Conservation (phyloP, 768 basidiomycete species). For the Suillus spraguei region DNA sequence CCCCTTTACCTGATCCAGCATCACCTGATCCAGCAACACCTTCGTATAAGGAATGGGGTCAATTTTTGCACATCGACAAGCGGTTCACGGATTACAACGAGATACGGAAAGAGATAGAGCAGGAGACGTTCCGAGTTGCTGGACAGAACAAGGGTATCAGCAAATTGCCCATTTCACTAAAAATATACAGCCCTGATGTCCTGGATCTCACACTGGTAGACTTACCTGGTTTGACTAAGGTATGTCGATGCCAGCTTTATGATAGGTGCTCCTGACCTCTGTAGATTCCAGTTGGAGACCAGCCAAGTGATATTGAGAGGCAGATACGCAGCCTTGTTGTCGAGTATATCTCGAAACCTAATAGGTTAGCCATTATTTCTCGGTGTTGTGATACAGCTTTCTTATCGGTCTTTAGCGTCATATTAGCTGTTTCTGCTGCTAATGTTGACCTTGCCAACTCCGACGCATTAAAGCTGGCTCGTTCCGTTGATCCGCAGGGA, state of each 20-base stretch:
- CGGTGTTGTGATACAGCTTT: background rate
- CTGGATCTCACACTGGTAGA: constrained; percentile 96
- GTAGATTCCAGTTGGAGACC: constrained; percentile 94
- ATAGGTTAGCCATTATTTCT: constrained; percentile 60
- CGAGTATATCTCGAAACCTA: constrained; percentile 96
- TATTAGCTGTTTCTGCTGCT: constrained; percentile 94
- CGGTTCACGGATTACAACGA: constrained; percentile 96
- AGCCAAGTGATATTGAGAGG: constrained; percentile 96
- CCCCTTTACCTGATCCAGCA: constrained; percentile 58
- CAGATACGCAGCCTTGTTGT: constrained; percentile 95
- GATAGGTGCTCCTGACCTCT: constrained; percentile 7
- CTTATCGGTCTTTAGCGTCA: constrained; percentile 61
- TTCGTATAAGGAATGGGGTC: constrained; percentile 83
- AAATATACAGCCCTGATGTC: constrained; percentile 95
- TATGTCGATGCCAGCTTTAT: constrained; percentile 33
- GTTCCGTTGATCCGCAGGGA: constrained; percentile 94
- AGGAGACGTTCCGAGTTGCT: constrained; percentile 95
- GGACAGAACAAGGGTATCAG: constrained; percentile 99
- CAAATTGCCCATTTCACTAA: constrained; percentile 91
- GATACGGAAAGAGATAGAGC: constrained; percentile 95
- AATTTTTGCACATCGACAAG: constrained; percentile 96
- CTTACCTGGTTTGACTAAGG: constrained; percentile 95
- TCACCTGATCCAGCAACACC: constrained; percentile 48
- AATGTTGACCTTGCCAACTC: constrained; percentile 99
- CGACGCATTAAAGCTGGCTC: constrained; percentile 94